phyloP scores from a whole-genome alignment of 768 basidiomycete genomes.

The Dacryopinax primogenitus region DNA sequence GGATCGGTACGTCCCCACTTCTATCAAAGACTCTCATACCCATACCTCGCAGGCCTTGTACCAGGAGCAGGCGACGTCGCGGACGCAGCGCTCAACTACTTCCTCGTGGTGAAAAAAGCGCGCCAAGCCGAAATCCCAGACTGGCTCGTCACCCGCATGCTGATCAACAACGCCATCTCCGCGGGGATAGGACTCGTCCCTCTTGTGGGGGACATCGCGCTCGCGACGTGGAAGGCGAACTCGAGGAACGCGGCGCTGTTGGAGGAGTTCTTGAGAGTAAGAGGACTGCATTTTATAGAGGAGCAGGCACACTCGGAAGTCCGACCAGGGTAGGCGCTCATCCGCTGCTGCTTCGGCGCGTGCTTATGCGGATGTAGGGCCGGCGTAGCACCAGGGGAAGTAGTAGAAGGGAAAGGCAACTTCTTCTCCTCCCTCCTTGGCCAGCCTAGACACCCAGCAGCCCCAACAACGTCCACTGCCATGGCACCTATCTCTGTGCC shows the following conservation, averaged over 20 bases:
- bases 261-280: slow-evolving; percentile 67
- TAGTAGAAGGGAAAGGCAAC: neutral
- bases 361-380: neutral
- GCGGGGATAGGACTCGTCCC: slow-evolving; percentile 48
- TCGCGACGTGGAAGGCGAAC: slow-evolving; percentile 77
- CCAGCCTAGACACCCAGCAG: too few species aligned
- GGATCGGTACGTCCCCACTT: slow-evolving; percentile 37
- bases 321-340: neutral
- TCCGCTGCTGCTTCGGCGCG: neutral
- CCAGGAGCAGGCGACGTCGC: slow-evolving; percentile 58
- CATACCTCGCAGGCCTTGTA: slow-evolving; percentile 36
- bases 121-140: slow-evolving; percentile 53
- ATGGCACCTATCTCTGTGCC: too few species aligned
- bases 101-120: slow-evolving; percentile 63
- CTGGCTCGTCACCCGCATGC: slow-evolving; percentile 63
- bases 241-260: slow-evolving; percentile 75
- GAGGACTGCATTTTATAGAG: slow-evolving; percentile 61
- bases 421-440: neutral
- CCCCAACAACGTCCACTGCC: too few species aligned
- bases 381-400: neutral
- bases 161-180: slow-evolving; percentile 60
- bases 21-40: slow-evolving; percentile 7
- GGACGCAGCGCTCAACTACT: slow-evolving; percentile 54
- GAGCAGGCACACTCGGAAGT: slow-evolving; percentile 14
- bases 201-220: slow-evolving; percentile 56